Base-by-base conservation (phyloP, 1,139 yeast genomes). In the Candida neerlandica region DNA sequence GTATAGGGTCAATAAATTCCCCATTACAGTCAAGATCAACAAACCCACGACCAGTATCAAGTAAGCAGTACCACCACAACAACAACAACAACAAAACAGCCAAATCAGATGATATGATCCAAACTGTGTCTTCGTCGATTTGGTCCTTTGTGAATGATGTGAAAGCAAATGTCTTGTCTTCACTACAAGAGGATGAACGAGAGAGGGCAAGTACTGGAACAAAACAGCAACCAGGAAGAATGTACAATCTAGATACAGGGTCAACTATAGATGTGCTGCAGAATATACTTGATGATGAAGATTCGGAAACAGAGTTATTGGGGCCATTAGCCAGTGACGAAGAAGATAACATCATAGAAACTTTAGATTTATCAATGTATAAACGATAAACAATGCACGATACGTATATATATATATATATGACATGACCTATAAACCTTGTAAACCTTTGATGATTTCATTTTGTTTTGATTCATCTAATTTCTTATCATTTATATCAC, bases 371-470 rank as follows among this genome's bases (percentile, higher is more conserved):
- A 44, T 56, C 69, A 9, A 66, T 67, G 56, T 67, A 67, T 57
- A 57, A 46, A 46, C 40, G 47, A 46, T 46, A 38, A 44, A 14
- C 14, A 4, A 32, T 27, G 26, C 3, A 18, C 30, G 29, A 15
- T 18, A 38, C 15, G n/a, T 38, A 30, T 10, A 39, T 15, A 18
- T 45, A 41, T 34, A 7, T 35, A 26, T 19, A 41, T 18, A 16
- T 12, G 32, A 18, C 32, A 11, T 38, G 6, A 30, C 19, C 48
- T 60, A 66, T 46, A 65, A 59, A 5, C 65, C 62, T 51, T 71
- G 76, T 57, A 76, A 69, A 4, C 83, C 85, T 58, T 75, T 77
- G 47, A 82, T 73, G 49, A 83, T 62, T 51, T 80, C 81, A 15
- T 73, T 61, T 37, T 83, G 88, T 59, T 65, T 77, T 46, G 58